Percentiles rank a stretch among this genome's conserved stretches.
Evolutionary conservation across 2,329 filamentous ascomycete species (phyloP).

Genomic region (Spiromastix sp.): DNA sequence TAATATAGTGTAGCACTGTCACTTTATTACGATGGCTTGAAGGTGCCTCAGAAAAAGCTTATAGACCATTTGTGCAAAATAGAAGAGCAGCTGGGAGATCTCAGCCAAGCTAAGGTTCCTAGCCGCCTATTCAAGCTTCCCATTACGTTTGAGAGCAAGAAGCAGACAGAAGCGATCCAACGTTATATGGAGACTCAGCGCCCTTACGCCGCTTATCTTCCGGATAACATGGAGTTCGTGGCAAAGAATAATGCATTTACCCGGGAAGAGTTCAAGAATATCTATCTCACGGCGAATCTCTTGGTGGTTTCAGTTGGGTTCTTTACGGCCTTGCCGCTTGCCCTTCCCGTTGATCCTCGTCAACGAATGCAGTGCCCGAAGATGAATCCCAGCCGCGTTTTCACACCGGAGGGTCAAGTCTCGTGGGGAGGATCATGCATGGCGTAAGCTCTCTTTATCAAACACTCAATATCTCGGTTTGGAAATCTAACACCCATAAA

Average conservation of each 20-base stretch:
- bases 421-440: slow-evolving; percentile 47
- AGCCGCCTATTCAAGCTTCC: slow-evolving; percentile 37
- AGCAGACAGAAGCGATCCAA: slow-evolving; percentile 41
- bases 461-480: not conserved
- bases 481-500: not conserved
- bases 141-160: slow-evolving; percentile 30
- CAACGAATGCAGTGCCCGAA: slow-evolving; percentile 46
- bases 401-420: slow-evolving; percentile 47
- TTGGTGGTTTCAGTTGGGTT: slow-evolving; percentile 47
- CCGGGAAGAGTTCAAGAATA: slow-evolving; percentile 39
- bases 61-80: slow-evolving; percentile 26
- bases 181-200: slow-evolving; percentile 54
- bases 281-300: slow-evolving; percentile 40
- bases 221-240: slow-evolving; percentile 50
- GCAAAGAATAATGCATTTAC: slow-evolving; percentile 45
- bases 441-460: slow-evolving; percentile 22
- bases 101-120: slow-evolving; percentile 31
- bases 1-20: slow-evolving; percentile 25
- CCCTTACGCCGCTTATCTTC: slow-evolving; percentile 51
- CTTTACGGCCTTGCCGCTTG: slow-evolving; percentile 44
- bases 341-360: slow-evolving; percentile 44
- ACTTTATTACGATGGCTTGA: slow-evolving; percentile 37
- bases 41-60: slow-evolving; percentile 28
- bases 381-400: slow-evolving; percentile 46
- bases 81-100: slow-evolving; percentile 30